Conservation (phyloP, 306 rosid genomes). For the Cotoneaster glaucophyllus region DNA sequence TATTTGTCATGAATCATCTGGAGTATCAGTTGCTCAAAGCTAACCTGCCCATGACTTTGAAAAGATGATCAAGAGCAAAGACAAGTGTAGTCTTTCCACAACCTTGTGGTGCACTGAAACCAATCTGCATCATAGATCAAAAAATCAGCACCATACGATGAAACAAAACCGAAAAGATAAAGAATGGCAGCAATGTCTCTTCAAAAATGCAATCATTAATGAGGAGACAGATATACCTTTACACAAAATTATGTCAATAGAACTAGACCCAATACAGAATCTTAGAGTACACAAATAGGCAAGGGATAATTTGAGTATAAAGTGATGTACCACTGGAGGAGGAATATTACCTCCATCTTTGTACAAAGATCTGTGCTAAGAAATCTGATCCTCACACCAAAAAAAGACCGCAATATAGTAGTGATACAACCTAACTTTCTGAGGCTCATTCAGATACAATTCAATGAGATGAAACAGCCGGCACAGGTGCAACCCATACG, state of each 20-base stretch:
- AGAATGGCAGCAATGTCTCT: not conserved
- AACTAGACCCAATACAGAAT: not conserved
- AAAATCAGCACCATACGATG: not conserved
- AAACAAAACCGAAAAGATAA: not conserved
- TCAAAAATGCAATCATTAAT: not conserved
- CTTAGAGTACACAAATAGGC: not conserved
- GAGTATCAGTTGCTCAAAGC: not conserved
- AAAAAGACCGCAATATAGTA: conserved; percentile 83
- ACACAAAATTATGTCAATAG: not conserved
- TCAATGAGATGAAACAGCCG: conserved; percentile 72
- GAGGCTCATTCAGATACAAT: conserved; percentile 52
- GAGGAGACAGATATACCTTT: not conserved
- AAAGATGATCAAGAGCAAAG: conserved; percentile 85
- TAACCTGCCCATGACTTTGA: conserved; percentile 51
- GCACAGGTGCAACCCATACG: conserved; percentile 54
- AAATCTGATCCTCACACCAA: conserved; percentile 81
- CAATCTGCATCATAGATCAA: conserved; percentile 51
- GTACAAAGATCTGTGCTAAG: conserved; percentile 51
- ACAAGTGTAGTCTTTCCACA: conserved; percentile 98
- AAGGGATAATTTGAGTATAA: not conserved
- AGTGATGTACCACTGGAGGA: conserved; percentile 62
- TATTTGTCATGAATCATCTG: not conserved
- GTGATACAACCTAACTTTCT: conserved; percentile 86
- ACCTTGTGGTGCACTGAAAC: conserved; percentile 98
- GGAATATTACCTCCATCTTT: conserved; percentile 69